Conservation (phyloP, 1,284 basidiomycete species). For the Spongispora temasekensis region DNA sequence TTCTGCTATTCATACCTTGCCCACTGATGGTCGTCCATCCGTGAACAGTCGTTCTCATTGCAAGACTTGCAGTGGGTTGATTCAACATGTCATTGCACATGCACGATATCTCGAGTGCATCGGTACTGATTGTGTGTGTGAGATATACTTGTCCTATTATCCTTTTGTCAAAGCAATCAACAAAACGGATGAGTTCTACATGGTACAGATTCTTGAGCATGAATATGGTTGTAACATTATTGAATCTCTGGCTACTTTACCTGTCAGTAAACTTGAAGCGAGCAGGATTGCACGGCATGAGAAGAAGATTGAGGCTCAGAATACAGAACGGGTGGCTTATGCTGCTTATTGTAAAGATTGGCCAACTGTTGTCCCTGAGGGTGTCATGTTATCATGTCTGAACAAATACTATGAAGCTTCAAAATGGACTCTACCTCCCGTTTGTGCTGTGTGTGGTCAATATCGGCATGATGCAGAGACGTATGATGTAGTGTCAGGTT, state of each 20-base stretch:
- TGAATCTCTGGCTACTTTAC: not conserved
- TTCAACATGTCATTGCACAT: not conserved
- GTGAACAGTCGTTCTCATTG: not conserved
- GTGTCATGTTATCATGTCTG: not conserved
- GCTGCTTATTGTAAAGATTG: not conserved
- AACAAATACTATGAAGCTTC: not conserved
- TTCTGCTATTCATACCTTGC: not conserved
- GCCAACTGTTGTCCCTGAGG: not conserved
- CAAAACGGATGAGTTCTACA: not conserved
- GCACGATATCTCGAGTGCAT: not conserved
- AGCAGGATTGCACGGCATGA: not conserved
- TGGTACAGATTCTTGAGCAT: not conserved
- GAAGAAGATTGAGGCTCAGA: not conserved
- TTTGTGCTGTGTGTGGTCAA: not conserved
- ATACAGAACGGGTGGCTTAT: not conserved
- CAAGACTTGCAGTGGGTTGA: not conserved
- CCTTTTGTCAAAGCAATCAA: not conserved
- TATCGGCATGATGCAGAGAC: not conserved
- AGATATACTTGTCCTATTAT: not conserved
- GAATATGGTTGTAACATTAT: not conserved
- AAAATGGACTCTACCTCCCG: not conserved
- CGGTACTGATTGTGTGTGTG: not conserved
- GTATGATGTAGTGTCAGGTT: not conserved
- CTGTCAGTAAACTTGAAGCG: not conserved
- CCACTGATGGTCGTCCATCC: not conserved